Conservation (phyloP, 768 basidiomycete species). For the Pholiota conissans region DNA sequence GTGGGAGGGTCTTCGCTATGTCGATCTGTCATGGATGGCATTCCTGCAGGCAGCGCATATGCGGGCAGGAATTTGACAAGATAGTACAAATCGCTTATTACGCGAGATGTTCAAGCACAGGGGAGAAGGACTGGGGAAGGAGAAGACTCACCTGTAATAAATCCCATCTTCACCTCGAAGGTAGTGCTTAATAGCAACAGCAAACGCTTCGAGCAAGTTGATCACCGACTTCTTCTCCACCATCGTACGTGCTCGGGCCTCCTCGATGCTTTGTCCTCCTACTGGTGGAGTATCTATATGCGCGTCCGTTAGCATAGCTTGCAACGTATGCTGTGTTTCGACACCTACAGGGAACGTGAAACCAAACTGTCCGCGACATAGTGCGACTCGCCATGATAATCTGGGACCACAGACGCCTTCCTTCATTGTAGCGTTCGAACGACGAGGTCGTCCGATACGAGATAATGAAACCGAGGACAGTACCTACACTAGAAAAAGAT, state of each 20-base stretch:
- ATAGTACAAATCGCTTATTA: conserved; percentile 58
- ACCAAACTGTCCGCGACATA: conserved; percentile 64
- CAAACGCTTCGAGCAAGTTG: conserved; percentile 66
- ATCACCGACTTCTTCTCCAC: conserved; percentile 71
- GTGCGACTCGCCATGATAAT: conserved; percentile 59
- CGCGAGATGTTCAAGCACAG: not conserved
- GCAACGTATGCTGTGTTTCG: not conserved
- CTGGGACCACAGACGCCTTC: conserved; percentile 66
- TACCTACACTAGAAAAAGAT: conserved; percentile 43
- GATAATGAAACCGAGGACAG: conserved; percentile 74
- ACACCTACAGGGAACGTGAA: conserved; percentile 58
- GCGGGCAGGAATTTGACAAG: conserved; percentile 73
- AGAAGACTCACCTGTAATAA: conserved; percentile 38
- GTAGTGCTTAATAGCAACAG: conserved; percentile 70
- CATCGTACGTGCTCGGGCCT: conserved; percentile 44
- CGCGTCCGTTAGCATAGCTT: not conserved
- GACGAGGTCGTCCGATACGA: conserved; percentile 72
- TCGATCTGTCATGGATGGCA: conserved; percentile 31
- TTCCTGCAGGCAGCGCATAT: conserved; percentile 54
- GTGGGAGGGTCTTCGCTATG: conserved; percentile 10
- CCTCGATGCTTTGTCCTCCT: conserved; percentile 22
- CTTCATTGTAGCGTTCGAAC: conserved; percentile 78
- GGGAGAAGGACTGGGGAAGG: not conserved
- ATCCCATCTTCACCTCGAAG: conserved; percentile 58
- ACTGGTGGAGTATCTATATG: conserved; percentile 22